Conservation (phyloP, 257 asterid species). For the Perilla frutescens region DNA sequence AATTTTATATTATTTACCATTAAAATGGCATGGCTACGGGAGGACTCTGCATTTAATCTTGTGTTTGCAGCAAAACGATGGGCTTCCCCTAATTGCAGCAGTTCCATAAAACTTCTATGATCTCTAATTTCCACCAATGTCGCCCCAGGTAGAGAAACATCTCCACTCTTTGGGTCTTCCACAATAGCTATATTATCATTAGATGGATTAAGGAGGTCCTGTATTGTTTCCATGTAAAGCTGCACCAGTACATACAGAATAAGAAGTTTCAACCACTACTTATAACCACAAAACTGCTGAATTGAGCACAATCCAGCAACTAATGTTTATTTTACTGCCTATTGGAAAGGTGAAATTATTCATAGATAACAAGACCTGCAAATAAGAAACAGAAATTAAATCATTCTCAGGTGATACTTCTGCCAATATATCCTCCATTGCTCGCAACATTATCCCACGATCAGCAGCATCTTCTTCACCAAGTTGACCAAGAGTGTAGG, state of each 20-base stretch:
- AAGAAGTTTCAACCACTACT: conserved; percentile 8
- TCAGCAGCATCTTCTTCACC: conserved; percentile 85
- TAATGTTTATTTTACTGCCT: not conserved
- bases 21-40: conserved; percentile 92
- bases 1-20: conserved; percentile 52
- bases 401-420: conserved; percentile 68
- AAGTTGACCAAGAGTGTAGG: conserved; percentile 81
- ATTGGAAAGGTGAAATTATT: conserved; percentile 12
- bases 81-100: conserved; percentile 81
- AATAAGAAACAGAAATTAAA: conserved; percentile 71
- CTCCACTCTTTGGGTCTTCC: conserved; percentile 87
- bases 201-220: conserved; percentile 82
- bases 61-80: conserved; percentile 88
- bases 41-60: conserved; percentile 87
- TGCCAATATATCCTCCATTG: conserved; percentile 83
- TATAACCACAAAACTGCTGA: conserved; percentile 14
- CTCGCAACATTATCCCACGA: conserved; percentile 94
- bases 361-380: conserved; percentile 62
- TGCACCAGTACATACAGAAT: conserved; percentile 43
- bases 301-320: conserved; percentile 2
- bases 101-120: conserved; percentile 66
- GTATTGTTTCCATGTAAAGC: conserved; percentile 90
- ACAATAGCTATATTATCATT: conserved; percentile 73
- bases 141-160: conserved; percentile 84
- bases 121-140: conserved; percentile 75